A percentile compares a stretch with the other conserved stretches of the same genome.
phyloP scores from a whole-genome alignment of 139 green algal genomes.

The Chlorella sp. region DNA sequence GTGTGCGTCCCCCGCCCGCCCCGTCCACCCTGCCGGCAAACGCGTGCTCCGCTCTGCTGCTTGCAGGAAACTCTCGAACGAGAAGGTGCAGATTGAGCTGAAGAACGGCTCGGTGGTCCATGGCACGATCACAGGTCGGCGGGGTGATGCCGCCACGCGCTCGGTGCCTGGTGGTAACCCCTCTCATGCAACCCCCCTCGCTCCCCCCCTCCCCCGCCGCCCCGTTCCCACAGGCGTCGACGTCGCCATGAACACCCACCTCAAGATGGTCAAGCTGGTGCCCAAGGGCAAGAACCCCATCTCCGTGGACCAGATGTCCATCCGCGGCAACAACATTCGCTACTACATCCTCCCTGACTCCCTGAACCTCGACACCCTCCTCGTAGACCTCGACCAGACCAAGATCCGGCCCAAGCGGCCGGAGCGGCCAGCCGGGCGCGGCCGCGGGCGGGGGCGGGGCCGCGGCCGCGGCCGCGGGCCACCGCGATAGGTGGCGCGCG shows the following conservation, averaged over 20 bases:
- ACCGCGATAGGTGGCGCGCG: too few species aligned
- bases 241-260: constrained; percentile 99
- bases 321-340: constrained; percentile 67
- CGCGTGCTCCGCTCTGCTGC: too few species aligned
- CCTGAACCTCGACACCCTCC: constrained; percentile 97
- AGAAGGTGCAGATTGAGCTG: constrained; percentile 98
- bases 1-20: too few species aligned
- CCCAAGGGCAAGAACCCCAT: constrained; percentile 89
- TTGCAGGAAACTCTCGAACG: constrained; percentile 97
- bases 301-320: constrained; percentile 82
- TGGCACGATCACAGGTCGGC: constrained; percentile 91
- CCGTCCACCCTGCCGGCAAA: too few species aligned
- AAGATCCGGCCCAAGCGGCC: constrained; percentile 88
- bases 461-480: constrained; percentile 35
- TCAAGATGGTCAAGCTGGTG: constrained; percentile 97
- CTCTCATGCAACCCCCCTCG: not conserved
- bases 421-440: constrained; percentile 33
- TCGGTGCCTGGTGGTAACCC: not conserved
- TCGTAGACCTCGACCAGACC: constrained; percentile 95
- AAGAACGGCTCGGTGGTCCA: constrained; percentile 97
- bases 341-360: constrained; percentile 98
- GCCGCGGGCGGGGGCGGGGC: constrained; percentile 23
- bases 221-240: constrained; percentile 88
- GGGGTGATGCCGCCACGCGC: not conserved
- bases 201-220: not conserved